Evolutionary conservation across 148 eudicot species (phyloP), one percentile per base, ranked within the genome.

Genomic region (Linanthus parryae): DNA sequence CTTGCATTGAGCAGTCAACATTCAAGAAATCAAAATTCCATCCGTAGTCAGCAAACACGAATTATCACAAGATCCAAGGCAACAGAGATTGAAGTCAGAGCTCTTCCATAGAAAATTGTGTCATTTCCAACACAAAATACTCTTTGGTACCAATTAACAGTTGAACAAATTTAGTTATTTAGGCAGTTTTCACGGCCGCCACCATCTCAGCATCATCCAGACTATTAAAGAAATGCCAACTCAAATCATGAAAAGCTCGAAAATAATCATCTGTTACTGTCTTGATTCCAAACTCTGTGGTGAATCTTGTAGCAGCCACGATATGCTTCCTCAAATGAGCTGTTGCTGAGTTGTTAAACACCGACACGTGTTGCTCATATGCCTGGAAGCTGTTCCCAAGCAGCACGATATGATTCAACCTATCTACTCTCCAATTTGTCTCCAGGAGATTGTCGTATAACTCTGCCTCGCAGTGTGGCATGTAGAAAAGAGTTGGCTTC

Each of bases 381-480:
- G 61, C 59, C 68, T 64, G 66, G 18, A 88, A 88, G 60, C 96
- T 81, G 50, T 88, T 88, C 7, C 96, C 94, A 58, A 88, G 68
- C 46, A 88, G 33, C 2, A 66, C 56, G 46, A 84, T 36, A 14
- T 72, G 72, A 45, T 62, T 74, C 67, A 88, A 53, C 21, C 26
- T 18, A n/a, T 66, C 70, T 5, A 28, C 42, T 20, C 56, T 56
- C 96, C 94, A 84, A 58, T 88, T 88, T 9, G 73, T 70, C 64
- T 79, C 71, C 46, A 88, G 61, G 31, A 88, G 76, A 61, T 88
- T 84, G 45, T 88, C 84, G 54, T 88, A 88, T 64, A 88, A 30
- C 45, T 76, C 81, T 1, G 85, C 88, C 73, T 84, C 88, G 34
- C 96, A 84, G 44, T 84, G 96, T 39, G 96, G 96, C 94, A 88